A percentile compares a stretch with the other conserved stretches of the same genome.
Evolutionary conservation across 345 rosid species (phyloP).

Genomic region (Aquilaria yunnanensis): DNA sequence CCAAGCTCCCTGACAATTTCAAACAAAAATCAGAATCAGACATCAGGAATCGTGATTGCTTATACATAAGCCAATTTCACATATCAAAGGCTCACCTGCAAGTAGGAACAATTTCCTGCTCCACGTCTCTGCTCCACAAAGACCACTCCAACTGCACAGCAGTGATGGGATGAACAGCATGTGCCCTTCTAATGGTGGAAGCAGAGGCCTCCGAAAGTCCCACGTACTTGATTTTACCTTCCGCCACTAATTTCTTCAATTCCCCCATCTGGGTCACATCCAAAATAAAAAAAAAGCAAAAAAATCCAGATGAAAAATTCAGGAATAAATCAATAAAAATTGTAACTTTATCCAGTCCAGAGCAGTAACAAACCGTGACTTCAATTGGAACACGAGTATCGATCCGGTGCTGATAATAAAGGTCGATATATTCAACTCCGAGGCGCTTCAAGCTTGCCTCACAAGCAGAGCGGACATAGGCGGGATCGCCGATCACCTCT

Average conservation of each 20-base stretch:
- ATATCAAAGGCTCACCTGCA: conserved; percentile 1
- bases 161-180: conserved; percentile 69
- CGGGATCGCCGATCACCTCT: conserved; percentile 32
- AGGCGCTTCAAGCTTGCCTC: conserved; percentile 54
- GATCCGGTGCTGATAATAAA: conserved; percentile 47
- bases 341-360: too few relatives aligned
- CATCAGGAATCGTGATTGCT: neutral
- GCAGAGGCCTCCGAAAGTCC: conserved; percentile 80
- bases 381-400: conserved; percentile 45
- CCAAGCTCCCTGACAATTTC: conserved; percentile 53
- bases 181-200: conserved; percentile 75
- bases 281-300: neutral
- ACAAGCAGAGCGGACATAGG: conserved; percentile 41
- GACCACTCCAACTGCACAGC: conserved; percentile 81
- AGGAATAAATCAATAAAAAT: neutral
- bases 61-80: neutral
- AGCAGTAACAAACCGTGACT: conserved; percentile 27
- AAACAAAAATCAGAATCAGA: neutral
- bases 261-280: conserved; percentile 26
- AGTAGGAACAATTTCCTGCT: conserved; percentile 30
- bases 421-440: conserved; percentile 37
- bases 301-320: neutral
- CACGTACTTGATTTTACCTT: conserved; percentile 65
- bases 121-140: conserved; percentile 73
- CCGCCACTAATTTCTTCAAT: conserved; percentile 65